Evolutionary conservation across 306 rosid species (phyloP).

Genomic region (Cucurbita maxima): DNA sequence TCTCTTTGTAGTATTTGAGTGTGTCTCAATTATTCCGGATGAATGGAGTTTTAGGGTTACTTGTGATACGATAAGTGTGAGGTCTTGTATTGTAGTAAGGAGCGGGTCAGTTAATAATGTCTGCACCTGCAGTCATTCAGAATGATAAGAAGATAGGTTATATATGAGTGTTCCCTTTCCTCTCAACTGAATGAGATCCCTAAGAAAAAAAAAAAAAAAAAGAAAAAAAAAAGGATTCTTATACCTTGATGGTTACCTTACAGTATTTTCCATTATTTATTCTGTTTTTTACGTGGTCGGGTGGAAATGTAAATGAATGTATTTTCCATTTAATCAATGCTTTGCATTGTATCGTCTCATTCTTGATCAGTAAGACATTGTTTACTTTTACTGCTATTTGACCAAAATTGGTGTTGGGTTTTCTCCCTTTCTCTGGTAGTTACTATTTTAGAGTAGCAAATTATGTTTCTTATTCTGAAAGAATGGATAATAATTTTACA

Average conservation of each 20-base stretch:
- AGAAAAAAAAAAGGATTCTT: background rate
- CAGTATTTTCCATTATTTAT: background rate
- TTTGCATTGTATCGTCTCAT: background rate
- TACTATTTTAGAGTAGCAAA: background rate
- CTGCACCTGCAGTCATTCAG: background rate
- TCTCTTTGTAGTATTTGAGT: background rate
- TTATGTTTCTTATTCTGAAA: background rate
- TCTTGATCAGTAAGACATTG: background rate
- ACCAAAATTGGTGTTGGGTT: background rate
- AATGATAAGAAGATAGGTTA: background rate
- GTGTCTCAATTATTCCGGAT: background rate
- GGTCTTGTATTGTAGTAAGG: background rate
- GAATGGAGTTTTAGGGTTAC: background rate
- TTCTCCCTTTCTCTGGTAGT: background rate
- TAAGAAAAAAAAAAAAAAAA: background rate
- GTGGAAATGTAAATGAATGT: background rate
- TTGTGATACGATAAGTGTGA: background rate
- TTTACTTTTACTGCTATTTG: background rate
- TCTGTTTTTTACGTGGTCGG: background rate
- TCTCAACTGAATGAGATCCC: background rate
- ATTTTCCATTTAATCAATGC: background rate
- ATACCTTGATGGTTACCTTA: background rate
- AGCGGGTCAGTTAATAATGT: background rate
- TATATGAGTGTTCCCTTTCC: background rate
- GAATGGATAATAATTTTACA: background rate